phyloP scores from a whole-genome alignment of 1,284 basidiomycete species.

The Pyrrhoderma lamaoense region DNA sequence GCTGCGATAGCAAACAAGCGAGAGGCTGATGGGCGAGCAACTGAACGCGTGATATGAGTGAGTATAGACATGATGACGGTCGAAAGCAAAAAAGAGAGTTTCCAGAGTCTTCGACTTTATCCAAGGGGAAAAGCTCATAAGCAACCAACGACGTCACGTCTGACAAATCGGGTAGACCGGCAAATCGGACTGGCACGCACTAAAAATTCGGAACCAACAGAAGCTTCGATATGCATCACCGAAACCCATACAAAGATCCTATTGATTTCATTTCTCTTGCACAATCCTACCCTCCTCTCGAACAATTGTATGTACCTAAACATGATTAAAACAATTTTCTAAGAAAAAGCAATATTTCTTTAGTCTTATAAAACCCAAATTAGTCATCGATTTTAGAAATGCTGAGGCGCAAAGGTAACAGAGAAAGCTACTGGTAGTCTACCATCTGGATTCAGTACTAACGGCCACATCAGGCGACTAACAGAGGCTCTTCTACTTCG shows the following conservation, averaged over 20 bases:
- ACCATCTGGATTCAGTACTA: too few relatives aligned
- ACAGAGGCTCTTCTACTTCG: slow-evolving; percentile 69
- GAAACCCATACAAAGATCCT: slow-evolving; percentile 48
- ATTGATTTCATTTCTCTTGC: slow-evolving; percentile 65
- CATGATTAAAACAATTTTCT: slow-evolving; percentile 2
- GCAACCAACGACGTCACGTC: too few relatives aligned
- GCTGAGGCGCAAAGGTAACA: slow-evolving; percentile 64
- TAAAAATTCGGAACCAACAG: too few relatives aligned
- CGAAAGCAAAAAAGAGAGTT: background rate
- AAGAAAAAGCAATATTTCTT: slow-evolving; percentile 26
- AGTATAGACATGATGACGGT: slow-evolving; percentile 11
- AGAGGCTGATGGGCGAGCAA: slow-evolving; percentile 5
- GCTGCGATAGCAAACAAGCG: slow-evolving; percentile 10
- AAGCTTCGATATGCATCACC: slow-evolving; percentile 45
- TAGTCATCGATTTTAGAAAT: slow-evolving; percentile 68
- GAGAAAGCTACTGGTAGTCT: too few relatives aligned
- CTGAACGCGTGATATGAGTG: slow-evolving; percentile 7
- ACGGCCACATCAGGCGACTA: slow-evolving; percentile 62
- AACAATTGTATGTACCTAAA: slow-evolving; percentile 44
- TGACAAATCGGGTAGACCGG: too few relatives aligned
- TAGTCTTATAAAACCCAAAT: slow-evolving; percentile 26
- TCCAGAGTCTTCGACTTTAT: too few relatives aligned
- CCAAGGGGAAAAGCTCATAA: too few relatives aligned
- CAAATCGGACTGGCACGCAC: too few relatives aligned
- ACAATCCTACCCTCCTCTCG: slow-evolving; percentile 47